Conservation (phyloP, 208 protist genomes). For the Herpetomonas samuelpessoai region DNA sequence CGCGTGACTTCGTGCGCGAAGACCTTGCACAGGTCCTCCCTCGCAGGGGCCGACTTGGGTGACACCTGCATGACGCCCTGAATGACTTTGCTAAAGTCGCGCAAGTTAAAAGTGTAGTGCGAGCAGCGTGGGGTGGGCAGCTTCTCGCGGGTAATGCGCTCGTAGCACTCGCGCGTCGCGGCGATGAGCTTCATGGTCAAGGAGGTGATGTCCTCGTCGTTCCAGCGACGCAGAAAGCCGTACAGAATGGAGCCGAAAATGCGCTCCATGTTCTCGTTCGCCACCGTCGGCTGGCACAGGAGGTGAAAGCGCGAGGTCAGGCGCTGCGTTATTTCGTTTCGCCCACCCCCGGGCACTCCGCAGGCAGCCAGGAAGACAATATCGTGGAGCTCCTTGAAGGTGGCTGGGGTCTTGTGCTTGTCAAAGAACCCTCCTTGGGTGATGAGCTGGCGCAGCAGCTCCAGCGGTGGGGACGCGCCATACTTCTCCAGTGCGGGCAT, state of each 20-base stretch:
- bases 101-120: constrained; percentile 99
- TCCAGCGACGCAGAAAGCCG: constrained; percentile 82
- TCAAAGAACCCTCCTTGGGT: constrained; percentile 93
- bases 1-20: constrained; percentile 96
- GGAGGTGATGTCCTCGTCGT: constrained; percentile 33
- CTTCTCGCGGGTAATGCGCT: constrained; percentile 92
- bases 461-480: constrained; percentile 93
- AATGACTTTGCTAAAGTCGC: constrained; percentile 97
- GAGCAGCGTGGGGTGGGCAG: constrained; percentile 97
- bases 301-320: constrained; percentile 94
- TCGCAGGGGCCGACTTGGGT: constrained; percentile 45
- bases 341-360: constrained; percentile 95
- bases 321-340: constrained; percentile 91
- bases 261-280: constrained; percentile 72
- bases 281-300: constrained; percentile 92
- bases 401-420: constrained; percentile 90
- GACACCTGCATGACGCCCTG: constrained; percentile 95
- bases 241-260: constrained; percentile 97
- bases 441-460: constrained; percentile 95
- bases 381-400: constrained; percentile 92
- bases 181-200: constrained; percentile 82
- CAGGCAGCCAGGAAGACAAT: constrained; percentile 89
- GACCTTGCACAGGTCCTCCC: constrained; percentile 65
- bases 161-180: constrained; percentile 94
- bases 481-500: constrained; percentile 95